Percentiles rank a stretch among this genome's conserved stretches.
These are phyloP conservation scores for Mimosa bimucronata DNA, from an alignment of 306 rosid species.

Conservation along the genomic window DNA sequence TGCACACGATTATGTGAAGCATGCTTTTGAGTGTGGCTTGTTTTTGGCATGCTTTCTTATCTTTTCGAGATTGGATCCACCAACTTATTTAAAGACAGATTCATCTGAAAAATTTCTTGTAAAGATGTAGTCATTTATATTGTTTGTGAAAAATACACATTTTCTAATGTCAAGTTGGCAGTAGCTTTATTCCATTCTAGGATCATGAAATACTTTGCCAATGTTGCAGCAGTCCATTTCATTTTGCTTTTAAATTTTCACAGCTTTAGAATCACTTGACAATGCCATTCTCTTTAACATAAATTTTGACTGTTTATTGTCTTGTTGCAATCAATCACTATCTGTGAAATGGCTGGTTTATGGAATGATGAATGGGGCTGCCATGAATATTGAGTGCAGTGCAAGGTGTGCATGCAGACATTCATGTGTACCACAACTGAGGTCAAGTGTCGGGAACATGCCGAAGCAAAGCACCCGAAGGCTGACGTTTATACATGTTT, in stretches of 20 bases:
- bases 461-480: slow-evolving; percentile 65
- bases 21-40: background rate
- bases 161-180: background rate
- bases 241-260: background rate
- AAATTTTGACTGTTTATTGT: slow-evolving; percentile 16
- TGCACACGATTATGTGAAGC: background rate
- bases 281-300: background rate
- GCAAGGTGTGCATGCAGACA: slow-evolving; percentile 73
- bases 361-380: slow-evolving; percentile 11
- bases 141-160: background rate
- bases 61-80: background rate
- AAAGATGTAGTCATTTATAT: background rate
- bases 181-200: background rate
- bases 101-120: background rate
- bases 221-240: background rate
- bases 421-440: slow-evolving; percentile 64
- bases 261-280: background rate
- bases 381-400: slow-evolving; percentile 44
- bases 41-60: background rate
- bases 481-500: slow-evolving; percentile 52
- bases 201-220: background rate
- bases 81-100: background rate
- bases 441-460: slow-evolving; percentile 62
- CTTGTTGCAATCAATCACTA: background rate
- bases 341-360: background rate